A percentile compares a stretch with the other conserved stretches of the same genome.
Evolutionary conservation across 1,284 basidiomycete genomes (phyloP).

Genomic region (Papiliotrema nemorosa): DNA sequence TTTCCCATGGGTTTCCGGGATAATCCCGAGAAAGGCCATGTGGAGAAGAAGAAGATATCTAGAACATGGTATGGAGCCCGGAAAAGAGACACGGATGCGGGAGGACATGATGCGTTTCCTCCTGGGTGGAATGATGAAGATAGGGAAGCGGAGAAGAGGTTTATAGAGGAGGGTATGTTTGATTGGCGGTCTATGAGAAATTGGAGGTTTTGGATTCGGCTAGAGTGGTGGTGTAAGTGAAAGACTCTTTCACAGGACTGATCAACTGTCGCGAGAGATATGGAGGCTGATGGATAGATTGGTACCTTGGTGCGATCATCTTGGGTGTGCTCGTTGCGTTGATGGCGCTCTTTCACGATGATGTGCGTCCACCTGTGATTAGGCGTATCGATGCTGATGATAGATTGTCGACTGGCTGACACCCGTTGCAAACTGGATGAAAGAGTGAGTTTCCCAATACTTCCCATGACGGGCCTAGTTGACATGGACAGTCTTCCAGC

Average conservation of each 20-base stretch:
- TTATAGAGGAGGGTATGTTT: constrained; percentile 48
- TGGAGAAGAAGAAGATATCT: too few relatives aligned
- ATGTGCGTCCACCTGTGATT: constrained; percentile 20
- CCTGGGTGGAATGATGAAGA: constrained; percentile 43
- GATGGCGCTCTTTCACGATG: constrained; percentile 61
- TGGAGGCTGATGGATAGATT: constrained; percentile 54
- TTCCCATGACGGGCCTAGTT: neutral
- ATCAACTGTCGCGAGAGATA: neutral
- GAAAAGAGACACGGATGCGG: neutral
- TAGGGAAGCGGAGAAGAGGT: constrained; percentile 41
- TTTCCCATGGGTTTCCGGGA: too few relatives aligned
- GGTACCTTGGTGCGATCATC: constrained; percentile 47
- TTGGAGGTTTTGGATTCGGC: constrained; percentile 56
- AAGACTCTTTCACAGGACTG: neutral
- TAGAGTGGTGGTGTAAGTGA: constrained; percentile 55
- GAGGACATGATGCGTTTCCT: constrained; percentile 18
- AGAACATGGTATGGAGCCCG: too few relatives aligned
- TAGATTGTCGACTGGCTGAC: constrained; percentile 65
- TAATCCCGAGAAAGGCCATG: too few relatives aligned
- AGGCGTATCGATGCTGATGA: constrained; percentile 17
- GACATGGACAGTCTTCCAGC: constrained; percentile 42
- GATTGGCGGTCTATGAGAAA: constrained; percentile 52
- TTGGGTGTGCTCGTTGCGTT: constrained; percentile 56
- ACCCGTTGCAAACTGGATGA: constrained; percentile 63
- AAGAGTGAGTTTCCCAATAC: constrained; percentile 54